These are phyloP conservation scores for Cyberlindnera maritima DNA, from an alignment of 805 yeast genomes.

Conservation along the genomic window DNA sequence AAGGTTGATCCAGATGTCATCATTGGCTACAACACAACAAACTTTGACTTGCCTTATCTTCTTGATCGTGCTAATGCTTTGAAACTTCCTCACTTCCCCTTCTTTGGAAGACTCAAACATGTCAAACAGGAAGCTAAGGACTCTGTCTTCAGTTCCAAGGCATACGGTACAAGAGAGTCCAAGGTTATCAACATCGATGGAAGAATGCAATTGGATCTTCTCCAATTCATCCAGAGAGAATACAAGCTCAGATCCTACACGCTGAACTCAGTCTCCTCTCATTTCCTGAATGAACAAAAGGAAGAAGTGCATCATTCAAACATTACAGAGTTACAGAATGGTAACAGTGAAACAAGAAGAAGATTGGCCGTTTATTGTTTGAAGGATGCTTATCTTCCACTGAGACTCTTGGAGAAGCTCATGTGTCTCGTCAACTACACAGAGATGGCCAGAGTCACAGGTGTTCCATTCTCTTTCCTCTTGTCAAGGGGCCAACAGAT, in stretches of 20 bases:
- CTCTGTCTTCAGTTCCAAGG: constrained; percentile 85
- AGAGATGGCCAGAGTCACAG: constrained; percentile 99
- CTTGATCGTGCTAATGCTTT: constrained; percentile 83
- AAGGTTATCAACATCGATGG: constrained; percentile 93
- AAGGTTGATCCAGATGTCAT: constrained; percentile 92
- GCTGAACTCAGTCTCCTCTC: constrained; percentile 90
- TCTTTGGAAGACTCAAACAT: constrained; percentile 70
- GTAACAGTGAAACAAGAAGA: constrained; percentile 87
- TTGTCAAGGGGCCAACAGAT: constrained; percentile 95
- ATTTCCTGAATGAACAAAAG: constrained; percentile 90
- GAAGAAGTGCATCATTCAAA: constrained; percentile 98
- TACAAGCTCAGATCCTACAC: constrained; percentile 94
- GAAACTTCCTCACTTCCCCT: constrained; percentile 67
- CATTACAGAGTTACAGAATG: constrained; percentile 91
- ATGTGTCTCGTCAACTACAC: constrained; percentile 97
- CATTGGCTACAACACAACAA: constrained; percentile 92
- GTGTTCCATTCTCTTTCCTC: constrained; percentile 92
- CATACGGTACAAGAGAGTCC: constrained; percentile 94
- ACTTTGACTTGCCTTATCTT: constrained; percentile 92
- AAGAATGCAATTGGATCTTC: constrained; percentile 87
- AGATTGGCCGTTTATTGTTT: constrained; percentile 95
- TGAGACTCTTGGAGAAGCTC: constrained; percentile 82
- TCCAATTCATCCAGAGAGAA: constrained; percentile 92
- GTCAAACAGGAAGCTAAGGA: constrained; percentile 78
- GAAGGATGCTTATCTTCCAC: constrained; percentile 91